phyloP scores from a whole-genome alignment of 148 eudicot genomes.

The Chenopodium suecicum region DNA sequence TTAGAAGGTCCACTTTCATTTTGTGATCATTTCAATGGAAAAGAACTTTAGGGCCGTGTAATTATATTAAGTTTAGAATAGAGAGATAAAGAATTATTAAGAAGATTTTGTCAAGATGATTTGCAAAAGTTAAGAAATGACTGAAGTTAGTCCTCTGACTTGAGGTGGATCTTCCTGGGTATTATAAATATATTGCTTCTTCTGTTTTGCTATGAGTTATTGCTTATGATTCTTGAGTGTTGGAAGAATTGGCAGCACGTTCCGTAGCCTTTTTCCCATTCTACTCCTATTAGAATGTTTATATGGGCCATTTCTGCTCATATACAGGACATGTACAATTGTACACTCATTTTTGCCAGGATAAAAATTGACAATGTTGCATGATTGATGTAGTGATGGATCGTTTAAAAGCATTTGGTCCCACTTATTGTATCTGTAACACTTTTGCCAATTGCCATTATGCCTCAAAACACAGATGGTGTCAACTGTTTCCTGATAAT shows the following conservation, averaged over 20 bases:
- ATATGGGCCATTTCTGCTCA: too few species aligned
- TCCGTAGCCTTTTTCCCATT: too few species aligned
- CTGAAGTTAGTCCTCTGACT: neutral
- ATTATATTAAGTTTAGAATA: neutral
- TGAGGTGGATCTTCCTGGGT: too few species aligned
- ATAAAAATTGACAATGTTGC: neutral
- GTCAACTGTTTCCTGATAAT: neutral
- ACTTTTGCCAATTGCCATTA: neutral
- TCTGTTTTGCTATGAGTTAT: too few species aligned
- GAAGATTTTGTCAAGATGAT: neutral
- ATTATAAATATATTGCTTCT: too few species aligned
- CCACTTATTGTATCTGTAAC: neutral
- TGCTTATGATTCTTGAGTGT: too few species aligned
- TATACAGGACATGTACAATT: too few species aligned
- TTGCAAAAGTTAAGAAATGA: neutral
- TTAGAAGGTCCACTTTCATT: neutral
- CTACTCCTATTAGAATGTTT: too few species aligned
- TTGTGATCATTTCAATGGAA: neutral
- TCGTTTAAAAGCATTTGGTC: neutral
- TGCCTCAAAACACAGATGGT: neutral
- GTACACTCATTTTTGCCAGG: neutral
- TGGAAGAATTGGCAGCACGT: too few species aligned
- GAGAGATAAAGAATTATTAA: neutral
- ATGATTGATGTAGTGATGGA: neutral
- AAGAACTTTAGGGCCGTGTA: neutral